Evolutionary conservation across 179 eudicot species (phyloP).

Genomic region (Camellia oleifera): DNA sequence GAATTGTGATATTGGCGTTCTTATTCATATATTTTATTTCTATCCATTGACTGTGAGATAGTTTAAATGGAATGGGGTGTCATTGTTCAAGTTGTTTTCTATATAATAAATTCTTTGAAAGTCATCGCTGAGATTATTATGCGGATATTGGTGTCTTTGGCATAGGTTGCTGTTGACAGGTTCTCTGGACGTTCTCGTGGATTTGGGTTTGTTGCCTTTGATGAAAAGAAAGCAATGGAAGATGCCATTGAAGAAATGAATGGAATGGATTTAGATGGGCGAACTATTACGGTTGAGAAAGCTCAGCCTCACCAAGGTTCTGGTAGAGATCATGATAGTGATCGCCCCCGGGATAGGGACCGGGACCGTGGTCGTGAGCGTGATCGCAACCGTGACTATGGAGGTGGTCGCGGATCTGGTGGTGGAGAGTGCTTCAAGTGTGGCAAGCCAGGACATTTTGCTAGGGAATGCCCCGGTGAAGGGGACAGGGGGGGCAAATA

Average conservation of each 20-base stretch:
- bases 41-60: background rate
- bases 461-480: conserved; percentile 88
- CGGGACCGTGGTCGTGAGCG: conserved; percentile 56
- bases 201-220: conserved; percentile 93
- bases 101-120: background rate
- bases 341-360: conserved; percentile 43
- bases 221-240: conserved; percentile 85
- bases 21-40: background rate
- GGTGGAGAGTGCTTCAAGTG: conserved; percentile 91
- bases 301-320: conserved; percentile 70
- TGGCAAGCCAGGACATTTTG: conserved; percentile 98
- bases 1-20: background rate
- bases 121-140: background rate
- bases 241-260: conserved; percentile 93
- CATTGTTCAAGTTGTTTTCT: background rate
- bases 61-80: background rate
- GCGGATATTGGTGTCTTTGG: background rate
- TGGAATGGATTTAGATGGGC: conserved; percentile 92
- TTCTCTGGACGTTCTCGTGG: conserved; percentile 93
- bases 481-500: conserved; percentile 73
- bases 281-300: conserved; percentile 90
- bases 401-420: conserved; percentile 55
- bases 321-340: conserved; percentile 51
- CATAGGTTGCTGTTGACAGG: conserved; percentile 84
- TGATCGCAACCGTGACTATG: conserved; percentile 54